Evolutionary conservation across 805 yeast genomes (phyloP).

Genomic region (Kuraishia piskuri): DNA sequence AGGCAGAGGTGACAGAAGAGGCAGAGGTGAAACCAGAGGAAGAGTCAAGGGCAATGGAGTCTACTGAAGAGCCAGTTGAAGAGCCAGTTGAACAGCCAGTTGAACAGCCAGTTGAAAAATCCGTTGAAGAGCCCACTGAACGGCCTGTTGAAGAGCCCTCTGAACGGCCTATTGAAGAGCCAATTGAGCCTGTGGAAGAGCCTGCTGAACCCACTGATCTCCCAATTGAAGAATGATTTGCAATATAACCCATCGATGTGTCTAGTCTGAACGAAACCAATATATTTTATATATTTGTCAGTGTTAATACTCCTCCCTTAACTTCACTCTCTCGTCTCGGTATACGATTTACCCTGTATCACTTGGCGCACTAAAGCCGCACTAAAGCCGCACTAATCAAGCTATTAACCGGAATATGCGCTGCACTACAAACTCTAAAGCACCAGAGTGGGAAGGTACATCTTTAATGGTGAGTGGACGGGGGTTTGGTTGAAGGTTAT

Average conservation of each 20-base stretch:
- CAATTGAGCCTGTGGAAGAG: not conserved
- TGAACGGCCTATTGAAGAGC: not conserved
- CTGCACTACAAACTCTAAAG: not conserved
- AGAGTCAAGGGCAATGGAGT: not conserved
- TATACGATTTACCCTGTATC: too few relatives aligned
- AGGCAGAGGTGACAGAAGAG: not conserved
- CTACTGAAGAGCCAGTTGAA: not conserved
- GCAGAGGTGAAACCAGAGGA: not conserved
- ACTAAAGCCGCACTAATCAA: not conserved
- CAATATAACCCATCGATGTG: too few relatives aligned
- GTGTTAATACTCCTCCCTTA: too few relatives aligned
- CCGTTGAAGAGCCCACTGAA: not conserved
- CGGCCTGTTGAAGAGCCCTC: not conserved
- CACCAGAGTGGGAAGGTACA: too few relatives aligned
- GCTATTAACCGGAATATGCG: not conserved
- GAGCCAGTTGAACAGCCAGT: not conserved
- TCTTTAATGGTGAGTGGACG: too few relatives aligned
- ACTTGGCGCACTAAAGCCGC: not conserved
- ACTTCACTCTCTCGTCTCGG: too few relatives aligned
- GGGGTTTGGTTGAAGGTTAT: too few relatives aligned
- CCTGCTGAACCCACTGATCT: too few relatives aligned
- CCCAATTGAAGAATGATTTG: too few relatives aligned
- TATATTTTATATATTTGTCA: too few relatives aligned
- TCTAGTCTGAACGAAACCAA: too few relatives aligned
- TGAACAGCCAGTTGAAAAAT: too few relatives aligned